Evolutionary conservation across 805 yeast genomes (phyloP), one percentile per base, ranked within the genome.

Genomic region (Suhomyces sp.): DNA sequence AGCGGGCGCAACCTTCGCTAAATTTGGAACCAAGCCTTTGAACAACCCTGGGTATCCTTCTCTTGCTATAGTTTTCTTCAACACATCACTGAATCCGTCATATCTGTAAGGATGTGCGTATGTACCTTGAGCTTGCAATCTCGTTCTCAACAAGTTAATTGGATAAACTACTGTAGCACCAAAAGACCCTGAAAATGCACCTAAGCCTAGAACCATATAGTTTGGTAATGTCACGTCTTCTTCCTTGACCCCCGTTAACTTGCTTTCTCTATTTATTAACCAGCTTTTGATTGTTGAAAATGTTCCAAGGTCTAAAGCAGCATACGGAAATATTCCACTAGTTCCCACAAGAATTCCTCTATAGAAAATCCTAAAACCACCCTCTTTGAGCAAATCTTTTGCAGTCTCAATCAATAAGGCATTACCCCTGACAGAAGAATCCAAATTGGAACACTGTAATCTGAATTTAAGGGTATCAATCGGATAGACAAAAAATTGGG

Each of bases 1-100:
- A 0, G 98, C 97, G 0, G 99, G 99, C 9, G 97, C 96, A n/a
- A 94, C 99, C 67, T 94, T 94, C 5, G 97, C 96, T 61, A 94
- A 75, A 63, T 96, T 94, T 9, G 99, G 99, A 1, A 89, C 87
- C 58, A 93, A 75, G 2, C 99, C 99, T 60, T 96, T 87, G 71
- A 89, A 94, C 49, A 94, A 72, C 8, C 98, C 99, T 2, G 87
- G 86, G 60, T 81, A 81, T 1, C 99, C 99, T 68, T 93, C 99
- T 53, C 96, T 80, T 52, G 76, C 69, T 0, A 92, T 69, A 0
- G 98, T 92, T 61, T 89, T 84, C 25, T 64, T 62, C 55, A 87
- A 79, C 20, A 89, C 97, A 65, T 94, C 99, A 47, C 61, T 63
- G 61, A 85, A 82, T 1, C 99, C 98, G 24, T 76, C 79, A 64